These are phyloP conservation scores for Lumnitzera racemosa DNA, from an alignment of 345 rosid species.

Conservation along the genomic window DNA sequence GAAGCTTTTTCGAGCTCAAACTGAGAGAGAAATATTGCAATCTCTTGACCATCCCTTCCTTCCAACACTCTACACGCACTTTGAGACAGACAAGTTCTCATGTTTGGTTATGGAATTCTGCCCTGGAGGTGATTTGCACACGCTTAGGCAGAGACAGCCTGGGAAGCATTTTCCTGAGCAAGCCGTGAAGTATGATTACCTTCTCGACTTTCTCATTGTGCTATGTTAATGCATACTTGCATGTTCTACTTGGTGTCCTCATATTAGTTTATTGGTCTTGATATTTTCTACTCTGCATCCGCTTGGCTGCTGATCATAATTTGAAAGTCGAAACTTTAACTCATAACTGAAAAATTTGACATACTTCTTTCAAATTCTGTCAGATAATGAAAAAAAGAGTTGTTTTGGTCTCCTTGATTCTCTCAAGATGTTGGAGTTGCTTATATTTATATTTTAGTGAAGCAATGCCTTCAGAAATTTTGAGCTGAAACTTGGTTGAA, in stretches of 20 bases:
- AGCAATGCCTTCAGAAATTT: too few species aligned
- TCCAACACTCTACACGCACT: constrained; percentile 79
- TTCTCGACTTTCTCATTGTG: constrained; percentile 8
- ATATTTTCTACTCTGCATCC: too few species aligned
- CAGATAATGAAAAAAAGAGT: too few species aligned
- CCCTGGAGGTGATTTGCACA: constrained; percentile 89
- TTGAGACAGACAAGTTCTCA: constrained; percentile 88
- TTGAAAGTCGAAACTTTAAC: too few species aligned
- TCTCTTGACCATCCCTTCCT: constrained; percentile 89
- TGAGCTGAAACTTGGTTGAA: too few species aligned
- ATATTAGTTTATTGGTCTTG: too few species aligned
- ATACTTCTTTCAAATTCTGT: too few species aligned
- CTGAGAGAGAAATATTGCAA: constrained; percentile 86
- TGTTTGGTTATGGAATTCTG: constrained; percentile 94
- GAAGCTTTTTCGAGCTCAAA: constrained; percentile 89
- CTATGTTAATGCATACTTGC: constrained; percentile 6
- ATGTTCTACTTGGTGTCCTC: constrained; percentile 1
- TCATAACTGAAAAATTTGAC: too few species aligned
- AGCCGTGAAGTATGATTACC: constrained; percentile 70
- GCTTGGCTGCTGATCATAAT: too few species aligned
- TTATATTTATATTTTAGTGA: too few species aligned
- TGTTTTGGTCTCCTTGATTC: too few species aligned
- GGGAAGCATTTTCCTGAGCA: constrained; percentile 87
- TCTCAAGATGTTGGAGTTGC: too few species aligned
- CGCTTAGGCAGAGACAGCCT: constrained; percentile 88